Evolutionary conservation across 805 yeast genomes (phyloP), one percentile per base, ranked within the genome.

Genomic region (Monosporozyma aerobia): DNA sequence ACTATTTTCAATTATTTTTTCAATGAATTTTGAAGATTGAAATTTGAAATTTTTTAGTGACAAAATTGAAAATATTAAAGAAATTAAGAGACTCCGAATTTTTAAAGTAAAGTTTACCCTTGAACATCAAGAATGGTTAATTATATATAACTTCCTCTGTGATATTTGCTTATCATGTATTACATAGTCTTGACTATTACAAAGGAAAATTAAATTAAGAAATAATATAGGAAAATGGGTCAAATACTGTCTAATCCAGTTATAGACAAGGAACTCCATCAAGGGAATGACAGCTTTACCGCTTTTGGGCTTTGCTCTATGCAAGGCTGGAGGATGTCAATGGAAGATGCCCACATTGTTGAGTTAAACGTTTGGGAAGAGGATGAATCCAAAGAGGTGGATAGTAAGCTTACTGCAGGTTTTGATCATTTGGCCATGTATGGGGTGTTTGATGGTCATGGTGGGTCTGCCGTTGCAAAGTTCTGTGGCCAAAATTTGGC

Each of bases 321-420:
- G 98, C 99, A 92, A 73, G 99, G 99, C n/a, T 92, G 99, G 99
- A 82, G 99, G 72, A 83, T 89, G 65, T 80, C 87, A 56, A 92
- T 92, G 99, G 99, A 92, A 69, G 99, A 92, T 70, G 83, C 97
- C 8, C 98, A 92, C 69, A 81, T 90, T 47, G 79, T 80, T 47
- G 60, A 62, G 52, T 60, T 63, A 41, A 47, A 47, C 23, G 43
- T 30, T 23, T 25, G 39, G 30, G 49, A 47, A 47, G 19, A 30
- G 9, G 22, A 44, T 22, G 29, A 43, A 23, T 13, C n/a, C n/a
- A 5, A 19, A 13, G 49, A 55, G 4, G 64, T 63, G 22, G 3
- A 16, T 14, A 45, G 54, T 4, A 64, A 62, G 16, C 62, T 62
- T 32, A 57, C 14, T 1, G 11, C 22, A 22, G 33, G 30, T 14